phyloP scores from a whole-genome alignment of 805 yeast genomes.

The Wickerhamiella qilinensis region DNA sequence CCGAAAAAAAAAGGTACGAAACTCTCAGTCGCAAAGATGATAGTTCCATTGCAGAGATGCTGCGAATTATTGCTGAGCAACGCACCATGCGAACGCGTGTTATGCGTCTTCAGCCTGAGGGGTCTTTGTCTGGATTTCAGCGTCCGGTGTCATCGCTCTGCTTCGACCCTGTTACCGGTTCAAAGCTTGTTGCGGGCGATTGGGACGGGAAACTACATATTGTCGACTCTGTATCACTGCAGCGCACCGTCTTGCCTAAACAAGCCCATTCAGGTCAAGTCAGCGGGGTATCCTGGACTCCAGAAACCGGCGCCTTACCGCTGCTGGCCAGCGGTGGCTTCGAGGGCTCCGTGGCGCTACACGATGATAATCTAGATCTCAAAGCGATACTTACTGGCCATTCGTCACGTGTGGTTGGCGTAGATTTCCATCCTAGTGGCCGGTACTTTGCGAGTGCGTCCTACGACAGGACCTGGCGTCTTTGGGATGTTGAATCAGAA shows the following conservation, averaged over 20 bases:
- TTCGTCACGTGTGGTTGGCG: slow-evolving; percentile 39
- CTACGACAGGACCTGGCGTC: slow-evolving; percentile 71
- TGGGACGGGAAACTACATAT: slow-evolving; percentile 67
- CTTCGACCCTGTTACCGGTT: slow-evolving; percentile 26
- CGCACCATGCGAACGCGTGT: too few relatives aligned
- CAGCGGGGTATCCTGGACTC: slow-evolving; percentile 61
- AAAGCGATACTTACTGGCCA: slow-evolving; percentile 26
- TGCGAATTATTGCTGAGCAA: too few relatives aligned
- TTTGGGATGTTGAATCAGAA: slow-evolving; percentile 54
- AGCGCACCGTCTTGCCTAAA: slow-evolving; percentile 23
- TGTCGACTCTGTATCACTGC: slow-evolving; percentile 18
- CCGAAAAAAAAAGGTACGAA: too few relatives aligned
- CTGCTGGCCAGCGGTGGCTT: slow-evolving; percentile 31
- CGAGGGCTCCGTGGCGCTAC: slow-evolving; percentile 26
- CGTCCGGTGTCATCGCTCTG: slow-evolving; percentile 52
- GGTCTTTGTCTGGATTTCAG: slow-evolving; percentile 54
- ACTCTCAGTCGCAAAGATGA: too few relatives aligned
- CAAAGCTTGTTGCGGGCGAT: slow-evolving; percentile 46
- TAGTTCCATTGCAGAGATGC: too few relatives aligned
- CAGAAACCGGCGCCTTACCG: slow-evolving; percentile 13
- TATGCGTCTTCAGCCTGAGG: too few relatives aligned
- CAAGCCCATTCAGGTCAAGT: slow-evolving; percentile 49
- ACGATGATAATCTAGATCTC: slow-evolving; percentile 14
- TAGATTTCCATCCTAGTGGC: slow-evolving; percentile 52
- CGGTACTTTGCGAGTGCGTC: slow-evolving; percentile 51